These are phyloP conservation scores for Avena eriantha DNA, from an alignment of 176 grass and related monocot genomes.

Conservation along the genomic window DNA sequence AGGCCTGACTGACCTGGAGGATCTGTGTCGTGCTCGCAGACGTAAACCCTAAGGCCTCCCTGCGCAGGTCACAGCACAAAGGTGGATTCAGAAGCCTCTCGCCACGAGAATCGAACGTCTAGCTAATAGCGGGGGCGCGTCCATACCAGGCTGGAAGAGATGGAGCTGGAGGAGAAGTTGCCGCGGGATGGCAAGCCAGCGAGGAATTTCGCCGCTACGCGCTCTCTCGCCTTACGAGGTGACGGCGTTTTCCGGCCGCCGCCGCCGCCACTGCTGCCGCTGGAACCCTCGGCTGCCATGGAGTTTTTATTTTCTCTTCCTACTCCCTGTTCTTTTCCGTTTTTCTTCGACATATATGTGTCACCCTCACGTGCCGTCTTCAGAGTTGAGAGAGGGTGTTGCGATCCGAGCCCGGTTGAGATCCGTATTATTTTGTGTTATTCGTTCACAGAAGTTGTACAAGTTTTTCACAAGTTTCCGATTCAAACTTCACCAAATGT, in stretches of 20 bases:
- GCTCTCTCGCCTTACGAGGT: not conserved
- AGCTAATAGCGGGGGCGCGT: not conserved
- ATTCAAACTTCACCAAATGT: too few species aligned
- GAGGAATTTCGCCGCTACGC: conserved; percentile 48
- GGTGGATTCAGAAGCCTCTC: conserved; percentile 15
- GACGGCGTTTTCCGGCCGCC: conserved; percentile 34
- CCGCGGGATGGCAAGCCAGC: conserved; percentile 47
- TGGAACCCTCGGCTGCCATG: conserved; percentile 53
- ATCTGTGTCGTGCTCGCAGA: conserved; percentile 52
- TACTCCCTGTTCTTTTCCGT: not conserved
- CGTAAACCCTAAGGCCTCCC: conserved; percentile 61
- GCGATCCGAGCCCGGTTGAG: too few species aligned
- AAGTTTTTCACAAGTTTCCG: too few species aligned
- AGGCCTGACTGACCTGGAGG: conserved; percentile 47
- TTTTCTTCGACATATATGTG: not conserved
- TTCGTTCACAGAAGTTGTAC: too few species aligned
- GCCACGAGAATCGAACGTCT: not conserved
- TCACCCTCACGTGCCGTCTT: too few species aligned
- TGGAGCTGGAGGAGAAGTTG: conserved; percentile 51
- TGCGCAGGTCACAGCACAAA: conserved; percentile 33
- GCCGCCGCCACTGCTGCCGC: not conserved
- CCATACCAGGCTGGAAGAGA: conserved; percentile 53
- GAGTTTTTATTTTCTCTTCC: not conserved
- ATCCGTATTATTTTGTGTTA: too few species aligned
- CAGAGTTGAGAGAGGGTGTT: too few species aligned